Evolutionary conservation across 352 stramenopile species (phyloP), one percentile per base, ranked within the genome.

Genomic region (Globisporangium middletonii): DNA sequence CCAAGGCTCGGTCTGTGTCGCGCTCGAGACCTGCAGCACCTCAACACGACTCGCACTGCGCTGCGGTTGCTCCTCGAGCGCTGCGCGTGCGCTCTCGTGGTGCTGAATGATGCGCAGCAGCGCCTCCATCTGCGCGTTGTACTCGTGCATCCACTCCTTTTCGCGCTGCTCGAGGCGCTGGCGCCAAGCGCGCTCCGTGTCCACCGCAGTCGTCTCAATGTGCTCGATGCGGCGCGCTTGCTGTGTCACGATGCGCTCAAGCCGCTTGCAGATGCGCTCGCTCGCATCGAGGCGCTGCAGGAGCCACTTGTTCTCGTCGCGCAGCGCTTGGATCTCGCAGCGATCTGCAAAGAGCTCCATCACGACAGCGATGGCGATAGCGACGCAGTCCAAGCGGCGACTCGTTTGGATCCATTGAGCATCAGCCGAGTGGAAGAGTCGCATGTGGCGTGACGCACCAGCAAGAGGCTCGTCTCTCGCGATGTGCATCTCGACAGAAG

Each of bases 41-140:
- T 43, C 6, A 23, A 57, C 38, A 4, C 46, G 46, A 57, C 46
- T 38, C 23, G 23, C 27, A 13, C 35, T 47, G 19, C 57, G 50
- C 33, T 38, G 33, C 2, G 78, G 28, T 19, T 79, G 57, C 18
- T 35, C 33, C 38, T 67, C 35, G 42, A 68, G 56, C 27, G 55
- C 49, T 15, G 13, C 27, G 4, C 53, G 62, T 3, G 61, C 65
- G 0, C 60, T 50, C 43, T 86, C 76, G 45, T 83, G 72, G 44
- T 86, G 67, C 3, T 64, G 41, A 23, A 83, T 60, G 56, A 86
- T 83, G 45, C 64, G 55, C 54, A 86, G 56, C 46, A 86, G 60
- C 47, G 71, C 65, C 59, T 72, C 65, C 54, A 82, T 75, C 41
- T 71, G 74, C 47, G 48, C 33, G 43, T 76, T 70, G 44, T 74